A percentile compares a stretch with the other conserved stretches of the same genome.
Conservation (phyloP, 1,284 basidiomycete genomes). For the Ganoderma leucocontextum region DNA sequence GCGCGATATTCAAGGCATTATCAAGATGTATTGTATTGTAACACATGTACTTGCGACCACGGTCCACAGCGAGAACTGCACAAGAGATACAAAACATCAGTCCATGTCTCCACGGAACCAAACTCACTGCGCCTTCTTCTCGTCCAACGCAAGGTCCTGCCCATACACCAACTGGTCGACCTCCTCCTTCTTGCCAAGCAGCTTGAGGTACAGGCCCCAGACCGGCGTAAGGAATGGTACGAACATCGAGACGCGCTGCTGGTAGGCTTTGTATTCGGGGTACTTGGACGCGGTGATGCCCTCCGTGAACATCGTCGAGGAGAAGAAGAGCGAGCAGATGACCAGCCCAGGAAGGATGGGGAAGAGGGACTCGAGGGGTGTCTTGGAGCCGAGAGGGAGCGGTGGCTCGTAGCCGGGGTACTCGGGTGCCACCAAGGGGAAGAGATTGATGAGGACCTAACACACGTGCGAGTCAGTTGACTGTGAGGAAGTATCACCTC, state of each 20-base stretch:
- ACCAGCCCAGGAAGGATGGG: constrained; percentile 62
- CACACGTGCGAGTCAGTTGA: neutral
- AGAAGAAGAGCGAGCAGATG: constrained; percentile 75
- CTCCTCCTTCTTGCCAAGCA: constrained; percentile 45
- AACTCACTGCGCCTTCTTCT: constrained; percentile 33
- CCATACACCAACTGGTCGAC: constrained; percentile 56
- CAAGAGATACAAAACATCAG: neutral
- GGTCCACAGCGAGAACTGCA: neutral
- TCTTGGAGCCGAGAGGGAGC: constrained; percentile 40
- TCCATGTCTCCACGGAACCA: neutral
- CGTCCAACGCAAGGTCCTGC: constrained; percentile 30
- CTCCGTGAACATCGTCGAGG: constrained; percentile 84
- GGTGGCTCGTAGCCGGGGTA: constrained; percentile 46
- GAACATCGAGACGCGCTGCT: constrained; percentile 87
- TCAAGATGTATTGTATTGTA: neutral
- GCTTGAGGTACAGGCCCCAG: constrained; percentile 47
- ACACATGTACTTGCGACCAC: neutral
- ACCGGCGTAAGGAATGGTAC: constrained; percentile 61
- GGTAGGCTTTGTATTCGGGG: constrained; percentile 77
- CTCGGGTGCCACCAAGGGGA: constrained; percentile 65
- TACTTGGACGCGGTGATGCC: constrained; percentile 83
- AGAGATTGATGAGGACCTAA: constrained; percentile 72
- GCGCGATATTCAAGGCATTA: neutral
- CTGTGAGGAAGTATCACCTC: neutral
- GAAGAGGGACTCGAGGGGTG: constrained; percentile 40